Evolutionary conservation across 345 rosid genomes (phyloP).

Genomic region (Acer yangbiense): DNA sequence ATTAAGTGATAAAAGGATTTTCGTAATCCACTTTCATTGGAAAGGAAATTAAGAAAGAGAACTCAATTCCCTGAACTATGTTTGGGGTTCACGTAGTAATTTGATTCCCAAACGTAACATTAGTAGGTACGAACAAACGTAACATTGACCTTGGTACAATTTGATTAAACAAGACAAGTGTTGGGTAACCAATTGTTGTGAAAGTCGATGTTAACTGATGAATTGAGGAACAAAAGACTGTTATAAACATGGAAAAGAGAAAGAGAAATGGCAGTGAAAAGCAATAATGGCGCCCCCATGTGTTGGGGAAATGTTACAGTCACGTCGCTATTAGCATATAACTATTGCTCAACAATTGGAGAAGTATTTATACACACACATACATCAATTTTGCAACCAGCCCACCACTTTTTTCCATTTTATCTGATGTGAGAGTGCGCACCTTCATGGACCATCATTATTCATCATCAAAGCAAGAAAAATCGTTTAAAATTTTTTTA

Average conservation of each 20-base stretch:
- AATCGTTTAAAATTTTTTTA: neutral
- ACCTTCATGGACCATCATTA: conserved; percentile 20
- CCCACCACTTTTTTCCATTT: conserved; percentile 11
- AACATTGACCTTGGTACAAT: too few species aligned
- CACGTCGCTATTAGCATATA: conserved; percentile 38
- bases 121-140: too few species aligned
- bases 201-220: neutral
- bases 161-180: too few species aligned
- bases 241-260: conserved; percentile 22
- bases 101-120: too few species aligned
- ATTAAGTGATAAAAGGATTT: too few species aligned
- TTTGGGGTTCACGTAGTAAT: too few species aligned
- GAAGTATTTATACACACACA: neutral
- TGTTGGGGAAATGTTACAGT: conserved; percentile 38
- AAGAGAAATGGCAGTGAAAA: conserved; percentile 33
- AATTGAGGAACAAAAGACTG: neutral
- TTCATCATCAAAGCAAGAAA: neutral
- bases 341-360: conserved; percentile 25
- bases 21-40: too few species aligned
- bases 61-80: too few species aligned
- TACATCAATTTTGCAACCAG: conserved; percentile 10
- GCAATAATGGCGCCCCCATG: conserved; percentile 39
- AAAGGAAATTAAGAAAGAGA: too few species aligned
- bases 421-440: conserved; percentile 33
- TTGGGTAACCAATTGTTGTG: neutral